A percentile compares a stretch with the other conserved stretches of the same genome.
Conservation (phyloP, 208 protist genomes). For the Crithidia expoeki region DNA sequence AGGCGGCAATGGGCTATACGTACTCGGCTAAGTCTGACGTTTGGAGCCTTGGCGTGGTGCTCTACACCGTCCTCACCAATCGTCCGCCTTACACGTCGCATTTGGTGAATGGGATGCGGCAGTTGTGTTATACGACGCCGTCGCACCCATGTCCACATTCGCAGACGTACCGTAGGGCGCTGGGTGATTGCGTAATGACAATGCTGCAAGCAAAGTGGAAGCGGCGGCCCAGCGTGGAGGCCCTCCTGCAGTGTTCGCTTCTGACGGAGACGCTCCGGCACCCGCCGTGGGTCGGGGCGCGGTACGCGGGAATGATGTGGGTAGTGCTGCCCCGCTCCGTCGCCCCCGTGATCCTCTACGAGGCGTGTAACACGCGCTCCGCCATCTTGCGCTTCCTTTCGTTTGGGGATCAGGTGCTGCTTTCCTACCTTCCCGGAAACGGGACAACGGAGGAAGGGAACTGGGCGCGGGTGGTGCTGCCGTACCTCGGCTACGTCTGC, state of each 20-base stretch:
- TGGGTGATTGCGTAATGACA: conserved; percentile 66
- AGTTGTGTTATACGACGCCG: not conserved
- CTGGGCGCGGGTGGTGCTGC: conserved; percentile 57
- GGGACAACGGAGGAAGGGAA: not conserved
- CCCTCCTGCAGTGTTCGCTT: conserved; percentile 44
- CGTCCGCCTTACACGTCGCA: conserved; percentile 47
- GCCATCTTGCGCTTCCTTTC: conserved; percentile 21
- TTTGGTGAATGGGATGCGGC: conserved; percentile 13
- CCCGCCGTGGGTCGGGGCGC: conserved; percentile 41
- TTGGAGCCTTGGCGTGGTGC: conserved; percentile 76
- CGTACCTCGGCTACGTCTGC: conserved; percentile 37
- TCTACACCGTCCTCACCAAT: conserved; percentile 73
- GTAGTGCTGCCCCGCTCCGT: conserved; percentile 40
- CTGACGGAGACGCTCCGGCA: conserved; percentile 40
- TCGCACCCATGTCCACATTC: conserved; percentile 43
- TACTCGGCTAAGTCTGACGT: conserved; percentile 80
- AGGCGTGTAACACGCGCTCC: conserved; percentile 27
- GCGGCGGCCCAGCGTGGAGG: conserved; percentile 46
- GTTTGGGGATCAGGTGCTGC: conserved; percentile 48
- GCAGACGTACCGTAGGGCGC: conserved; percentile 36
- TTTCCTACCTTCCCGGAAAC: not conserved
- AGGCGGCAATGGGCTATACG: conserved; percentile 49
- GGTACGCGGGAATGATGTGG: conserved; percentile 27
- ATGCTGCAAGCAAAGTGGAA: conserved; percentile 66
- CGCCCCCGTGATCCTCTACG: conserved; percentile 37